A percentile compares a stretch with the other conserved stretches of the same genome.
phyloP scores from a whole-genome alignment of 306 rosid genomes.

The Fragaria ananassa region DNA sequence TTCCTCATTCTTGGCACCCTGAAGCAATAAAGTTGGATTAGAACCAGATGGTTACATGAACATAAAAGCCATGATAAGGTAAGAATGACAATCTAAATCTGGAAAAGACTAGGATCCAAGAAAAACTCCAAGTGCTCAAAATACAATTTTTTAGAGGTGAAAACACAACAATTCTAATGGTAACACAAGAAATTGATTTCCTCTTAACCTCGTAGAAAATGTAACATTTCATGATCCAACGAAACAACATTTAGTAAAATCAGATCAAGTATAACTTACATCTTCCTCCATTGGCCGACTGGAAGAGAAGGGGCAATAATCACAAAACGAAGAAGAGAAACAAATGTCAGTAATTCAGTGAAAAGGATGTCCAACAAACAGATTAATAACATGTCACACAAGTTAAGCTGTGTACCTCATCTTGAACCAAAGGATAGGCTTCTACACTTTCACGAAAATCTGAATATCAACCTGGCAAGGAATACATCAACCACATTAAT shows the following conservation, averaged over 20 bases:
- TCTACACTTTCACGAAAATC: background rate
- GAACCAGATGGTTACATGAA: background rate
- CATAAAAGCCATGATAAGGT: background rate
- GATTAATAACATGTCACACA: background rate
- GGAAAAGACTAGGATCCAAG: background rate
- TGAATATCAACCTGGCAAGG: conserved; percentile 7
- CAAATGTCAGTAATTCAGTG: conserved; percentile 12
- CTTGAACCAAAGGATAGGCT: background rate
- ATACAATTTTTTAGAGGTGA: background rate
- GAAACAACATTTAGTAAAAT: background rate
- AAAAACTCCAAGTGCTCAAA: background rate
- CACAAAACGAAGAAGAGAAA: background rate
- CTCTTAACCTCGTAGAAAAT: background rate
- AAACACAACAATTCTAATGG: background rate
- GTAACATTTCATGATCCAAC: background rate
- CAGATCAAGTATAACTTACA: conserved; percentile 46
- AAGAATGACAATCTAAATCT: background rate
- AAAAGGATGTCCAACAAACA: background rate
- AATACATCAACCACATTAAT: background rate
- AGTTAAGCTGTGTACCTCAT: background rate
- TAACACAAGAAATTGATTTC: too few species aligned
- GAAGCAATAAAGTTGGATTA: conserved; percentile 8
- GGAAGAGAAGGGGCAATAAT: conserved; percentile 4
- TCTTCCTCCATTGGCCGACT: conserved; percentile 85
- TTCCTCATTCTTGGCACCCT: conserved; percentile 68